A percentile compares a stretch with the other conserved stretches of the same genome.
Evolutionary conservation across 257 asterid genomes (phyloP).

Genomic region (Anisodus tanguticus): DNA sequence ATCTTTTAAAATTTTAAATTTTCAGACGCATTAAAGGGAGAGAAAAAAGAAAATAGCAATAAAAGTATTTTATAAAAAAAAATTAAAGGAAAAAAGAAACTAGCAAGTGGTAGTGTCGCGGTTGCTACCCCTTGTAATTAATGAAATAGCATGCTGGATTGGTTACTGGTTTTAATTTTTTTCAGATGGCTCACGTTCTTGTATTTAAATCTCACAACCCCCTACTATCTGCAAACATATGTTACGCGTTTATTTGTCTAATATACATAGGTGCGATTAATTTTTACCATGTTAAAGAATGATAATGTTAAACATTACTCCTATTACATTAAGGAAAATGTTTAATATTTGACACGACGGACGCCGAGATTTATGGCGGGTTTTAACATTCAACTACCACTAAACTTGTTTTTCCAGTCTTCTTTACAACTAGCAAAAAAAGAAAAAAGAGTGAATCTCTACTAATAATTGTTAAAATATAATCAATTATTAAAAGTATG

Average conservation of each 20-base stretch:
- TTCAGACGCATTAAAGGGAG: not conserved
- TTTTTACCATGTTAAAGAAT: not conserved
- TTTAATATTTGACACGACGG: not conserved
- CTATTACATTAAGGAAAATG: not conserved
- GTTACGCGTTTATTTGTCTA: no score
- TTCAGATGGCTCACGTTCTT: constrained; percentile 22
- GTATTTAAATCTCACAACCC: constrained; percentile 18
- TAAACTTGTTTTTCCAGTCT: not conserved
- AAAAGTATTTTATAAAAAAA: no score
- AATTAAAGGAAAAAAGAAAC: no score
- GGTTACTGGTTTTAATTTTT: not conserved
- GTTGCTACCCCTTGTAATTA: not conserved
- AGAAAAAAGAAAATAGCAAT: not conserved
- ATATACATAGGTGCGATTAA: no score
- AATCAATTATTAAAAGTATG: no score
- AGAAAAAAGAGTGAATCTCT: not conserved
- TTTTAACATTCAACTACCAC: not conserved
- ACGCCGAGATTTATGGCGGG: not conserved
- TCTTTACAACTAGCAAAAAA: not conserved
- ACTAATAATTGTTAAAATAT: no score
- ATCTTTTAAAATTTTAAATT: not conserved
- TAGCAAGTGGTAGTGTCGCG: not conserved
- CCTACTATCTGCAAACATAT: not conserved
- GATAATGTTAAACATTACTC: no score
- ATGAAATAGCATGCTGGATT: not conserved